A percentile compares a stretch with the other conserved stretches of the same genome.
Evolutionary conservation across 352 stramenopile genomes (phyloP).

Genomic region (Peronospora belbahrii): DNA sequence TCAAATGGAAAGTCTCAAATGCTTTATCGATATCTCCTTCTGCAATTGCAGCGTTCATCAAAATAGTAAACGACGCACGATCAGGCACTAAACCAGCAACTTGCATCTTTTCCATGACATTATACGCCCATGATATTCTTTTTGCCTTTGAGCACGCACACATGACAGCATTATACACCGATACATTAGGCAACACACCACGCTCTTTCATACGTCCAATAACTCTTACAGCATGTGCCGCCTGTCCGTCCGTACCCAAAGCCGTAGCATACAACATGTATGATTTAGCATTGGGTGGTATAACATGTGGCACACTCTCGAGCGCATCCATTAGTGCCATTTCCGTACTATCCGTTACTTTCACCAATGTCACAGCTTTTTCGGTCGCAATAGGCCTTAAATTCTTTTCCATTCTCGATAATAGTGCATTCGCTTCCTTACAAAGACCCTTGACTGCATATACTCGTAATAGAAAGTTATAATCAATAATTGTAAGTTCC

Average conservation of each 20-base stretch:
- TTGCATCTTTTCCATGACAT: conserved; percentile 84
- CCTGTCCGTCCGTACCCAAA: conserved; percentile 36
- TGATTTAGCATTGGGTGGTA: conserved; percentile 45
- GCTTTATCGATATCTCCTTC: conserved; percentile 69
- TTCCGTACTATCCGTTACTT: conserved; percentile 18
- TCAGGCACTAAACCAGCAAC: conserved; percentile 57
- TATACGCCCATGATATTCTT: conserved; percentile 69
- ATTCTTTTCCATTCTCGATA: conserved; percentile 70
- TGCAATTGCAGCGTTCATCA: conserved; percentile 72
- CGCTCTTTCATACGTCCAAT: conserved; percentile 77
- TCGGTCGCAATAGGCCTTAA: conserved; percentile 8
- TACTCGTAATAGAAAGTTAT: conserved; percentile 69
- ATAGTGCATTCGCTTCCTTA: conserved; percentile 59
- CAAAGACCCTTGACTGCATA: conserved; percentile 59
- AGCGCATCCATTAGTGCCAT: conserved; percentile 31
- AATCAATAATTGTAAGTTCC: conserved; percentile 47
- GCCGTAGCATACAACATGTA: conserved; percentile 78
- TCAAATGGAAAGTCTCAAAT: conserved; percentile 81
- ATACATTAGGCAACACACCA: conserved; percentile 43
- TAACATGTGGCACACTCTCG: conserved; percentile 40
- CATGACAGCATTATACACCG: conserved; percentile 80
- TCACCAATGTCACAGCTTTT: conserved; percentile 8
- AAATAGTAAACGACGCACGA: conserved; percentile 64
- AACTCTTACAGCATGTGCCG: conserved; percentile 53
- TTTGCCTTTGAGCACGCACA: conserved; percentile 64